These are phyloP conservation scores for Linanthus parryae DNA, from an alignment of 148 eudicot genomes.

Conservation along the genomic window DNA sequence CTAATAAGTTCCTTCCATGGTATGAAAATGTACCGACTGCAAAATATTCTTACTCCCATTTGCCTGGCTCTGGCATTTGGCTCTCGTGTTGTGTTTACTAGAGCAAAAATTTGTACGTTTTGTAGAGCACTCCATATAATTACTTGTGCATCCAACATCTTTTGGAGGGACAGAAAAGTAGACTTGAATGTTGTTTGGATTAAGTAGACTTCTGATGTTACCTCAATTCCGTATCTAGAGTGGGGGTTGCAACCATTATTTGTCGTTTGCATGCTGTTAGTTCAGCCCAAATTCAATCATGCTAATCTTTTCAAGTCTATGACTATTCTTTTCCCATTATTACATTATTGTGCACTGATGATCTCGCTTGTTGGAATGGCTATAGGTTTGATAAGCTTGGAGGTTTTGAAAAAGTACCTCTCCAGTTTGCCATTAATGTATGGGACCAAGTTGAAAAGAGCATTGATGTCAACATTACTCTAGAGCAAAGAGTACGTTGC, in stretches of 20 bases:
- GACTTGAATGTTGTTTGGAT: too few species aligned
- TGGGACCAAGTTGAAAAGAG: conserved; percentile 51
- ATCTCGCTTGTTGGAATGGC: conserved; percentile 13
- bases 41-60: too few species aligned
- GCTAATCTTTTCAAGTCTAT: neutral
- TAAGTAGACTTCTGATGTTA: too few species aligned
- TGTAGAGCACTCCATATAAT: too few species aligned
- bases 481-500: conserved; percentile 33
- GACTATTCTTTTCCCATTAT: conserved; percentile 2
- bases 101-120: too few species aligned
- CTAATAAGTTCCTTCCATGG: conserved; percentile 73
- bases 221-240: neutral
- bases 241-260: neutral
- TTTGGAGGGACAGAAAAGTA: too few species aligned
- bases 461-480: conserved; percentile 11
- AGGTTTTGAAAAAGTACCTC: conserved; percentile 37
- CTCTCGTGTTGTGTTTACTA: too few species aligned
- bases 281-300: neutral
- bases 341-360: conserved; percentile 5
- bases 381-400: conserved; percentile 46
- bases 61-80: too few species aligned
- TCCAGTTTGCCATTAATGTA: conserved; percentile 47
- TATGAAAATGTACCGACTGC: conserved; percentile 24
- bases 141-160: too few species aligned
- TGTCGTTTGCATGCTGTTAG: neutral